Evolutionary conservation across 192 early-diverging fungal species (phyloP).

Genomic region (Tieghemiomyces parasiticus): DNA sequence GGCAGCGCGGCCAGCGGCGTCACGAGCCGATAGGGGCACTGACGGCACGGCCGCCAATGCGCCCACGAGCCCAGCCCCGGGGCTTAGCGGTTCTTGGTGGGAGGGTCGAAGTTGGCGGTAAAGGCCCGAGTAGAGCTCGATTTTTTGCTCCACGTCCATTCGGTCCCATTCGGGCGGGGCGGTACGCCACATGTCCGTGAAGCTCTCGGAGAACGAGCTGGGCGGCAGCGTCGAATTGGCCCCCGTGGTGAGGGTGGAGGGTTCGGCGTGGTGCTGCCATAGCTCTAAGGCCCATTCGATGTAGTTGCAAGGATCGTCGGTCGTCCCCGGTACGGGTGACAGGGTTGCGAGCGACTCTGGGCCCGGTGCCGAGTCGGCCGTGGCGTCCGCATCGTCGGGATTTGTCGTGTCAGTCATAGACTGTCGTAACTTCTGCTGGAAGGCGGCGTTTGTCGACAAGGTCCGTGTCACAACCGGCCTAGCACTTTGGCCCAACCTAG

Average conservation of each 20-base stretch:
- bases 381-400: background rate
- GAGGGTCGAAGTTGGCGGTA: background rate
- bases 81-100: background rate
- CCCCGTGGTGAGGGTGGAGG: background rate
- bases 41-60: background rate
- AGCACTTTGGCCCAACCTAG: background rate
- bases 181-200: background rate
- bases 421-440: background rate
- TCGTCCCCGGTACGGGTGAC: background rate
- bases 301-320: background rate
- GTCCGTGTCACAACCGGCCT: background rate
- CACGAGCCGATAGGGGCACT: background rate
- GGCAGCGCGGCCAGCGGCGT: background rate
- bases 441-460: background rate
- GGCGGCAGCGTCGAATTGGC: background rate
- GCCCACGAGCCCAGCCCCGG: background rate
- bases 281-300: background rate
- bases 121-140: slow-evolving; percentile 1
- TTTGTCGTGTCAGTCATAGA: no score
- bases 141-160: background rate
- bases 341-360: background rate
- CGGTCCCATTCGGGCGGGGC: background rate
- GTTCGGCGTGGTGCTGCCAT: background rate
- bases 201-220: background rate
- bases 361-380: background rate